Percentiles rank a stretch among this genome's conserved stretches.
Conservation (phyloP, 257 asterid species). For the Solanum raphanifolium region DNA sequence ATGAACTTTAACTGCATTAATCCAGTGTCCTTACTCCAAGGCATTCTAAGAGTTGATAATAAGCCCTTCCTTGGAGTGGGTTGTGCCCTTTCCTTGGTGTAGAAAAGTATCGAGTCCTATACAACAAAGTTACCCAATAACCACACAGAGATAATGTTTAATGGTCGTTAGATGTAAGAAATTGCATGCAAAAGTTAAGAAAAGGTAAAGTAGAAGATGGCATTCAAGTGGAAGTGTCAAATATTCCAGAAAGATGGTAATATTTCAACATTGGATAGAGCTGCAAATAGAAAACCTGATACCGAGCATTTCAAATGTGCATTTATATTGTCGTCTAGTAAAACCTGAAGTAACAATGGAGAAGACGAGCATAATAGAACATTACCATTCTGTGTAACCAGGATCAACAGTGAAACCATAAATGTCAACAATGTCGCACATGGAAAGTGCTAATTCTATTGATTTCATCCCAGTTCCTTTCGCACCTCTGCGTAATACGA, state of each 20-base stretch:
- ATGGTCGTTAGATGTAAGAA: neutral
- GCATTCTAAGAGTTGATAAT: constrained; percentile 97
- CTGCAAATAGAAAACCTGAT: neutral
- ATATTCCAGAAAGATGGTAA: constrained; percentile 7
- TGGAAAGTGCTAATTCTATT: constrained; percentile 93
- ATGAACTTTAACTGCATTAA: neutral
- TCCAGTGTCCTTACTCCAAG: constrained; percentile 66
- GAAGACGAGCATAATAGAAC: constrained; percentile 9
- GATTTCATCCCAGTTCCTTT: constrained; percentile 99
- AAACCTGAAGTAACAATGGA: neutral
- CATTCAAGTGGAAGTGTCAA: neutral
- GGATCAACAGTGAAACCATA: constrained; percentile 99
- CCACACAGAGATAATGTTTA: neutral
- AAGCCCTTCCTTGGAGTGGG: constrained; percentile 99
- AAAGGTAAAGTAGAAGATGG: neutral
- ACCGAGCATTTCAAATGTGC: neutral
- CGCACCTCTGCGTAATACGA: constrained; percentile 95
- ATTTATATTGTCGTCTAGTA: neutral
- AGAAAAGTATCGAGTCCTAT: constrained; percentile 88
- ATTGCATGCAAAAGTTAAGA: neutral
- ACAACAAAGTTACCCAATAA: neutral
- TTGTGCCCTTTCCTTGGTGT: constrained; percentile 96
- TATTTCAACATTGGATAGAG: neutral
- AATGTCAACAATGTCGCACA: constrained; percentile 93
- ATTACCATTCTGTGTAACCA: constrained; percentile 94